Base-by-base conservation (phyloP, 1,139 yeast species). In the Suhomyces bokatorum region DNA sequence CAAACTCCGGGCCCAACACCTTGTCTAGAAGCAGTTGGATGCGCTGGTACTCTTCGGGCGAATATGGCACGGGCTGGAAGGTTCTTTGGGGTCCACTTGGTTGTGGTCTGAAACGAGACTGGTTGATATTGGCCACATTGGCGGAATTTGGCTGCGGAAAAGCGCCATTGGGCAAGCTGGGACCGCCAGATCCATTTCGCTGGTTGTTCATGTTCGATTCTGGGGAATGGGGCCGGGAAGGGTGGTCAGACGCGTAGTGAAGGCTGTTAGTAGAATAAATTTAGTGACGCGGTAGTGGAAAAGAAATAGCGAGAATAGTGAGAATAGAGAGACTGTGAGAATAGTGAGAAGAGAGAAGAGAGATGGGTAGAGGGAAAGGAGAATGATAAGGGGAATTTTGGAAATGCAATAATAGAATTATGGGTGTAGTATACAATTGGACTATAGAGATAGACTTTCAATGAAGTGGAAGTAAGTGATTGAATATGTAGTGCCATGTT, bases 1-100 rank as follows among this genome's bases (percentile, higher is more conserved):
- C 83, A 58, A 81, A 91, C 63, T 91, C 98, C 0, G 98, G 97
- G 0, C 99, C 99, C 29, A 90, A 70, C 26, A 82, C 81, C 54
- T 78, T 80, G 51, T 81, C 81, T 34, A 86, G 65, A 15, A 73
- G 69, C 20, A 53, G 53, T 51, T 70, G 75, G 38, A 80, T 75
- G 4, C 69, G 55, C 6, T 55, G 54, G 13, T 64, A 58, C 46
- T 79, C 83, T 36, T 70, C 75, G 40, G 53, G 55, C 0, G 68
- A 57, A 51, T 73, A 75, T n/a, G 70, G 64, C 2, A 58, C 55
- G 4, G 70, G 63, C 31, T 56, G 52, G 48, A 63, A 60, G 29
- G 50, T 50, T 35, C 57, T 44, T 13, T 54, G 43, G 27, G 42
- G 44, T n/a, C 45, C 45, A 14, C 45, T 50, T 22, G 47, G 46